Base-by-base conservation (phyloP, 306 rosid species). In the Cucurbita ficifolia region DNA sequence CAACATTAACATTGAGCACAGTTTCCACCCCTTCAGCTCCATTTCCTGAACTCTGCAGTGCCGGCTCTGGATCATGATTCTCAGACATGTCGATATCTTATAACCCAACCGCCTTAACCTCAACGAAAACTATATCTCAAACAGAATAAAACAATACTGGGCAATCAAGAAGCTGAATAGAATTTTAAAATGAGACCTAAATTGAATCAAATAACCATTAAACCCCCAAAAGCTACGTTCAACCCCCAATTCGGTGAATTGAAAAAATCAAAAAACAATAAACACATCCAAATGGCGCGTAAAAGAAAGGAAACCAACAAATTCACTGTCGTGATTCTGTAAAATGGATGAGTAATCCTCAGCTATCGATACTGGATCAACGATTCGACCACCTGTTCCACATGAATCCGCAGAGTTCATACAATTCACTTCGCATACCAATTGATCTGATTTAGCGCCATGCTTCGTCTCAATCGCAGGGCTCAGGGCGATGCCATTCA, bases 61-160 rank as follows among this genome's bases (percentile, higher is more conserved):
- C 68, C 83, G 46, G 70, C 63, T 79, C 80, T 17, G 75, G 76
- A 16, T 42, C 82, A 57, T 75, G 78, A 79, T 79, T 85, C 77
- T 85, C 96, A 74, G 96, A 84, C 92, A 89, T 86, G 54, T 72
- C 81, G 67, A 79, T 43, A 40, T 54, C 65, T 79, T 88, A 83
- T 77, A 80, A 82, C 80, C 85, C 69, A 79, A 82, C 43, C 42
- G 54, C 70, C 67, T 54, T 45, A 61, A 74, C 76, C 75, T 35
- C 76, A 72, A 76, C 79, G 21, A 46, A 42, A 68, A 68, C 29
- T 46, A 68, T 55, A 46, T 68, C 73, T 46, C 17, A 68, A 45
- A 68, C 39, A 68, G 2, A 68, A 46, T 14, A 46, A 45, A 46
- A 45, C 0, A 65, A 65, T 19, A 14, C 53, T 13, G 3, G 4